These are phyloP conservation scores for Sugiyamaella neomexicana DNA, from an alignment of 1,139 yeast species.

Conservation along the genomic window DNA sequence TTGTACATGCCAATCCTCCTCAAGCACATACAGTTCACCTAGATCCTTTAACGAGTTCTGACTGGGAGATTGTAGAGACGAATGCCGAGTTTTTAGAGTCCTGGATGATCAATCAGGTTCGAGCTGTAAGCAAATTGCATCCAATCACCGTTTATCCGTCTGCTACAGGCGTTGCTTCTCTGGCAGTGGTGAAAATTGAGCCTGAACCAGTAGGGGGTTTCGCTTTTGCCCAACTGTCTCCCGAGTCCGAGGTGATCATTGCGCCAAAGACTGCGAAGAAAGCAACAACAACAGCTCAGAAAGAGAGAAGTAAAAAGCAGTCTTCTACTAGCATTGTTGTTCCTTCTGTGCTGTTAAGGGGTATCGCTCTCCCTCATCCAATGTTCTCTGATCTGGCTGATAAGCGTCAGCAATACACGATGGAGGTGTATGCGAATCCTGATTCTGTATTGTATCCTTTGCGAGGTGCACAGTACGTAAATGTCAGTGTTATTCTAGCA, in stretches of 20 bases:
- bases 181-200: slow-evolving; percentile 63
- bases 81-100: slow-evolving; percentile 79
- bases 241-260: slow-evolving; percentile 76
- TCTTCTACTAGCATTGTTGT: slow-evolving; percentile 19
- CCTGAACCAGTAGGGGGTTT: slow-evolving; percentile 43
- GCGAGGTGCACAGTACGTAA: slow-evolving; percentile 50
- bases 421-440: slow-evolving; percentile 50
- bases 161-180: slow-evolving; percentile 60
- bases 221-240: slow-evolving; percentile 56
- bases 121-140: slow-evolving; percentile 68
- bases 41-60: slow-evolving; percentile 75
- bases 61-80: slow-evolving; percentile 89
- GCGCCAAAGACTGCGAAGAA: slow-evolving; percentile 68
- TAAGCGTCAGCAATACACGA: slow-evolving; percentile 28
- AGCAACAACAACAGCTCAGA: slow-evolving; percentile 18
- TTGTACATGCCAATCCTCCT: slow-evolving; percentile 46
- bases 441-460: slow-evolving; percentile 42
- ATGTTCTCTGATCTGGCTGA: slow-evolving; percentile 13
- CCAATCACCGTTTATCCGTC: slow-evolving; percentile 71
- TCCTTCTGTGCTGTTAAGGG: slow-evolving; percentile 53
- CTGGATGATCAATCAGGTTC: slow-evolving; percentile 71
- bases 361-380: slow-evolving; percentile 57
- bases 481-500: slow-evolving; percentile 53
- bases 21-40: slow-evolving; percentile 63
- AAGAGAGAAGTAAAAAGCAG: slow-evolving; percentile 4